Evolutionary conservation across 1,284 basidiomycete species (phyloP).

Genomic region (Microbotryum intermedium): DNA sequence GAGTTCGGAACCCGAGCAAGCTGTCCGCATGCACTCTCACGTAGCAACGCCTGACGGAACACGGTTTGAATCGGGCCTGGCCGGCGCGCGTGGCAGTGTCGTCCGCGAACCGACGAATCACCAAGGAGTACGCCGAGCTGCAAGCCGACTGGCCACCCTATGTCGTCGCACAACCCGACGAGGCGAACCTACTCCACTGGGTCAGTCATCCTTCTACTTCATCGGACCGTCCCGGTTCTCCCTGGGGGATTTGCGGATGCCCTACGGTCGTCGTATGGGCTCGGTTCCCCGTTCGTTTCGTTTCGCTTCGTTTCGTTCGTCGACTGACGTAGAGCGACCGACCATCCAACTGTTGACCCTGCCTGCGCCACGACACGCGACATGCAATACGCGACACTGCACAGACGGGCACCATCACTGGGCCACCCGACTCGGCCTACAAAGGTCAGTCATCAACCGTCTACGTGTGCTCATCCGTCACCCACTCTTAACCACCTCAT

Average conservation of each 20-base stretch:
- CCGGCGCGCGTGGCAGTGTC: not conserved
- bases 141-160: conserved; percentile 15
- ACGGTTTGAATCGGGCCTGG: no score
- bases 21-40: no score
- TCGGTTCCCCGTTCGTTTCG: not conserved
- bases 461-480: not conserved
- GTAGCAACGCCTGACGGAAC: no score
- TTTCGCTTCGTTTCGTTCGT: not conserved
- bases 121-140: conserved; percentile 27
- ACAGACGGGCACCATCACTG: conserved; percentile 24
- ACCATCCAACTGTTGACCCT: not conserved
- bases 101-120: conserved; percentile 16
- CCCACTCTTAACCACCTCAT: no score
- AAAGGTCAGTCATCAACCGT: conserved; percentile 3
- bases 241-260: not conserved
- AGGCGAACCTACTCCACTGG: conserved; percentile 30
- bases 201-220: conserved; percentile 5
- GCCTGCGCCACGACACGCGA: not conserved
- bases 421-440: conserved; percentile 25
- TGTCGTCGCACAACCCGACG: conserved; percentile 19
- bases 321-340: no score
- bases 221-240: not conserved
- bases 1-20: no score
- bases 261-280: not conserved
- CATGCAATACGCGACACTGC: not conserved